A percentile compares a stretch with the other conserved stretches of the same genome.
phyloP scores from a whole-genome alignment of 2,329 filamentous ascomycete genomes.

The Pseudogymnoascus sp. region DNA sequence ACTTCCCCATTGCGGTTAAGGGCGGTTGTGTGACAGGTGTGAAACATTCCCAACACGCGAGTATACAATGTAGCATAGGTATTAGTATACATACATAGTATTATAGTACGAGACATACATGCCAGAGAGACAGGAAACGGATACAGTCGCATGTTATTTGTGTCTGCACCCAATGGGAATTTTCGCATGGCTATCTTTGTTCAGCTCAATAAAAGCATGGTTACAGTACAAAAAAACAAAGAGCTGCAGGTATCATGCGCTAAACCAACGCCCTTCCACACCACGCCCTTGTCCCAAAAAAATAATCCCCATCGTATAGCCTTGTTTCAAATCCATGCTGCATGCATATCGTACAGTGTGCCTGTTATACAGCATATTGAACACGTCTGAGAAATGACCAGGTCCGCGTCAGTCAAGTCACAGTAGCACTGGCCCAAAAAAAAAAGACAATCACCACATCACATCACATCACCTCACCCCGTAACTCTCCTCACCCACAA shows the following conservation, averaged over 20 bases:
- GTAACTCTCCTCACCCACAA: slow-evolving; percentile 77
- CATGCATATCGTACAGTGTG: not conserved
- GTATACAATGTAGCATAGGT: not conserved
- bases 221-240: not conserved
- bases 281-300: not conserved
- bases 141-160: not conserved
- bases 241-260: not conserved
- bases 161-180: not conserved
- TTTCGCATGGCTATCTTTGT: not conserved
- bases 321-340: slow-evolving; percentile 6
- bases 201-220: not conserved
- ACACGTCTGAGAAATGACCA: not conserved
- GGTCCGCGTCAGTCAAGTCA: not conserved
- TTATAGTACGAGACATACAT: not conserved
- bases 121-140: not conserved
- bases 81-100: not conserved
- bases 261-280: not conserved
- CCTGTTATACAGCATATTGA: slow-evolving; percentile 4
- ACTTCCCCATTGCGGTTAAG: not conserved
- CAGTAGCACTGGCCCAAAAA: not conserved
- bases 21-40: not conserved
- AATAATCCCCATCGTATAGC: not conserved
- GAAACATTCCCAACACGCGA: not conserved
- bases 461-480: slow-evolving; percentile 35
- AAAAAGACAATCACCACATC: not conserved